Percentiles rank a stretch among this genome's conserved stretches.
Evolutionary conservation across 1,284 basidiomycete genomes (phyloP).

Genomic region (Fereydounia khargensis): DNA sequence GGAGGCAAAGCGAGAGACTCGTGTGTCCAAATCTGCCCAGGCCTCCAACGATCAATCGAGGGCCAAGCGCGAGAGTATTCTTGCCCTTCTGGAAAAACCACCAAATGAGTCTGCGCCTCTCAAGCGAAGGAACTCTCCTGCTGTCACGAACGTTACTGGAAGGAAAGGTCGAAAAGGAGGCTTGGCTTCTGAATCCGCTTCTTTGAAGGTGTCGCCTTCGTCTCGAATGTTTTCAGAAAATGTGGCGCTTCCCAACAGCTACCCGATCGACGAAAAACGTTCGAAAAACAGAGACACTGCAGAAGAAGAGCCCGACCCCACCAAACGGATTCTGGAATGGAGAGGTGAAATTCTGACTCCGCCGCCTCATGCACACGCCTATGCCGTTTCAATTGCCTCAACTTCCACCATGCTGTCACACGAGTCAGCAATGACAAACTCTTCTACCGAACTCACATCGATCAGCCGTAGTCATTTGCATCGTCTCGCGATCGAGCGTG

Average conservation of each 20-base stretch:
- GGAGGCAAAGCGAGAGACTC: no score
- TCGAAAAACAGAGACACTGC: no score
- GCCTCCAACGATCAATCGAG: no score
- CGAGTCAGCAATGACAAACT: not conserved
- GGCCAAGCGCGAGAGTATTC: no score
- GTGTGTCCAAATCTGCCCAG: no score
- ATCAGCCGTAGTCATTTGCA: conserved; percentile 19
- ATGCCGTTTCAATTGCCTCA: conserved; percentile 3
- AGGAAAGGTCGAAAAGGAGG: not conserved
- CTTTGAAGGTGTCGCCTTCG: not conserved
- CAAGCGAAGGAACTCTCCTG: not conserved
- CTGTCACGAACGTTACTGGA: not conserved
- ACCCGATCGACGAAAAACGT: no score
- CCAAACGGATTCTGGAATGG: conserved; percentile 15
- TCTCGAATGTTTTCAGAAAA: not conserved
- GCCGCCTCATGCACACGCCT: not conserved
- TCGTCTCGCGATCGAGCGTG: not conserved
- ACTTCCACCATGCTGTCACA: conserved; percentile 2
- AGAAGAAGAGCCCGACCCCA: conserved; percentile 7
- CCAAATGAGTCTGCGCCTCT: no score
- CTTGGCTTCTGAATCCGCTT: not conserved
- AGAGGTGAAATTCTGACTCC: conserved; percentile 7
- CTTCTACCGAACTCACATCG: conserved; percentile 12
- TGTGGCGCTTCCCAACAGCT: no score
- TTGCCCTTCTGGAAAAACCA: no score